Base-by-base conservation (phyloP, 306 rosid genomes). In the Fragaria vesca region DNA sequence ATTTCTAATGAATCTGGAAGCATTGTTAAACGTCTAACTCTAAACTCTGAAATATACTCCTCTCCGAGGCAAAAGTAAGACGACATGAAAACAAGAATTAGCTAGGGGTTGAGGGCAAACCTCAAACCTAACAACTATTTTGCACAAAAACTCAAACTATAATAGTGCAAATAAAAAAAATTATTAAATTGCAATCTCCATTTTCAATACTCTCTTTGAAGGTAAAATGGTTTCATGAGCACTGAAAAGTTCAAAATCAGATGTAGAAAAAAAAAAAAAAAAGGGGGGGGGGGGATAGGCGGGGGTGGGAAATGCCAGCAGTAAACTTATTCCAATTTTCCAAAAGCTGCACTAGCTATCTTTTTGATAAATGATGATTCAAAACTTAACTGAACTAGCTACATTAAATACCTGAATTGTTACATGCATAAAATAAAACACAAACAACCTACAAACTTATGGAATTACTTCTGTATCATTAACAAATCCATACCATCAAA, bases 401-500 rank as follows among this genome's bases (percentile, higher is more conserved):
- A 18, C 12, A 24, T 9, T 26, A 16, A 30, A 24, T 40, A 71
- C 38, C 43, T 21, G 4, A 24, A 62, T 36, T 38, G 42, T 67
- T 60, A 60, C 45, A 61, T 6, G 16, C 46, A 38, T 17, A 8
- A 46, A n/a, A n/a, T 54, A 0, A 20, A 28, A 17, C 40, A 17
- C 30, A 21, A 66, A 12, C 17, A 67, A 24, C 26, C n/a, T 34
- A 74, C 6, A n/a, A 21, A 55, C 5, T 66, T 42, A 12, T 6
- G 36, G n/a, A 38, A 74, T 5, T 48, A 1, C 51, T 46, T 45
- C 58, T 75, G 26, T 52, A 42, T 46, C 62, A 38, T 62, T 61
- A 36, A 74, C 38, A 68, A 57, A 40, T 68, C 58, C 82, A 75
- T 87, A 87, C 90, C 88, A 72, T 87, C 90, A 55, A 87, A 87